Evolutionary conservation across 208 protist genomes (phyloP), one percentile per base, ranked within the genome.

Genomic region (Novymonas esmeraldas): DNA sequence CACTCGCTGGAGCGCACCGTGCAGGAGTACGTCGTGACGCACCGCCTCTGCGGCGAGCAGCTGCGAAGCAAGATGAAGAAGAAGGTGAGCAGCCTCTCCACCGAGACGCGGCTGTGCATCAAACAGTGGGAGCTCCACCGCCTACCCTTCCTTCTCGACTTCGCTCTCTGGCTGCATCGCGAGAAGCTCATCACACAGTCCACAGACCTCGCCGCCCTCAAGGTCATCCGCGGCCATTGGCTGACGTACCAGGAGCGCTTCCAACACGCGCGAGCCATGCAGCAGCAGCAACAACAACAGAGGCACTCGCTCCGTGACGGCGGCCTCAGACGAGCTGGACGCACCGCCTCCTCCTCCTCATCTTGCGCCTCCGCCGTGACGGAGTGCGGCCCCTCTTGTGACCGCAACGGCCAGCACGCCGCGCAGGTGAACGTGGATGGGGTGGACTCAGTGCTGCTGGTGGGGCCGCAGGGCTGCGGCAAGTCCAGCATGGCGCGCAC

Each of bases 401-500:
- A 41, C 7, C 36, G 36, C 11, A 51, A 29, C 10, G 39, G 75
- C 13, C 46, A 50, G 26, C 33, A 48, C 33, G 44, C 41, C 11
- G 65, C 20, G 10, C 55, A 18, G 18, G 44, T 63, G 33, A 29
- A 44, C 1, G 42, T 26, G 20, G 39, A 78, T 24, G 29, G 45
- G 9, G 67, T 84, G 0, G 79, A 90, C 41, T 59, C 80, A 16
- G 75, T 95, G 11, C 49, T 95, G 50, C 77, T 92, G 28, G 76
- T 85, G 10, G 90, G 90, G 9, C 90, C 90, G 24, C 90, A 92
- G 59, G 90, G 90, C 29, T 90, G 90, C 63, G 90, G 90, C 9
- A 95, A 95, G 73, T 95, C 90, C 14, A 91, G 87, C 33, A 56
- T 93, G 59, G 81, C 85, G 14, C 82, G 90, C 29, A 64, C 72